phyloP scores from a whole-genome alignment of 371 early-diverging fungal species.

The Zychaea mexicana region DNA sequence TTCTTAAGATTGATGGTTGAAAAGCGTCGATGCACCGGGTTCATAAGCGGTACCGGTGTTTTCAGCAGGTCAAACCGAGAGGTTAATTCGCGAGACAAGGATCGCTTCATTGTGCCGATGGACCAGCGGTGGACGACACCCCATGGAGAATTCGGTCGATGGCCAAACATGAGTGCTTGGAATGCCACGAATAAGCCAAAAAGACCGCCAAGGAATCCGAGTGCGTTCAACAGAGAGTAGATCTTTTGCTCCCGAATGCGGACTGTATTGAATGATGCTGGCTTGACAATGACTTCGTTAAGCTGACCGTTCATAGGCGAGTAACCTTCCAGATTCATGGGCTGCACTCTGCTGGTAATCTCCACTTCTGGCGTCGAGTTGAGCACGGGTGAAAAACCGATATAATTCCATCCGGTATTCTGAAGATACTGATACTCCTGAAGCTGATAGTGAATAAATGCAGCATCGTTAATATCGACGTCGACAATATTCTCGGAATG shows the following conservation, averaged over 20 bases:
- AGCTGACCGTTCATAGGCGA: constrained; percentile 29
- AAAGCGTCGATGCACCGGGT: constrained; percentile 46
- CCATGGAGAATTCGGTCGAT: constrained; percentile 50
- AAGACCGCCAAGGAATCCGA: constrained; percentile 54
- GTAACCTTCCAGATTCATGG: constrained; percentile 38
- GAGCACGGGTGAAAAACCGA: constrained; percentile 47
- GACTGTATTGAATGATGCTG: constrained; percentile 21
- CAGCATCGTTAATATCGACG: constrained; percentile 39
- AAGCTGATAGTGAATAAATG: constrained; percentile 35
- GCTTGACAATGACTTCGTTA: constrained; percentile 31
- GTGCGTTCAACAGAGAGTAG: constrained; percentile 47
- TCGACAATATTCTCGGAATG: constrained; percentile 40
- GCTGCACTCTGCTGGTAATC: constrained; percentile 36
- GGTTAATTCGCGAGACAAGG: constrained; percentile 39
- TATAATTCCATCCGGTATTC: constrained; percentile 50
- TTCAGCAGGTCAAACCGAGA: constrained; percentile 36
- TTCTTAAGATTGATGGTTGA: neutral
- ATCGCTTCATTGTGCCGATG: constrained; percentile 45
- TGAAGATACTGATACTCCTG: constrained; percentile 44
- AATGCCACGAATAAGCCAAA: constrained; percentile 45
- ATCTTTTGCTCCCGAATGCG: constrained; percentile 49
- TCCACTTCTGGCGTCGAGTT: constrained; percentile 47
- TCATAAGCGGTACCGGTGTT: constrained; percentile 44
- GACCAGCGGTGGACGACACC: constrained; percentile 55
- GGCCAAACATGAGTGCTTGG: constrained; percentile 52